Base-by-base conservation (phyloP, 2,329 filamentous ascomycete species). In the Boeremia exigua region DNA sequence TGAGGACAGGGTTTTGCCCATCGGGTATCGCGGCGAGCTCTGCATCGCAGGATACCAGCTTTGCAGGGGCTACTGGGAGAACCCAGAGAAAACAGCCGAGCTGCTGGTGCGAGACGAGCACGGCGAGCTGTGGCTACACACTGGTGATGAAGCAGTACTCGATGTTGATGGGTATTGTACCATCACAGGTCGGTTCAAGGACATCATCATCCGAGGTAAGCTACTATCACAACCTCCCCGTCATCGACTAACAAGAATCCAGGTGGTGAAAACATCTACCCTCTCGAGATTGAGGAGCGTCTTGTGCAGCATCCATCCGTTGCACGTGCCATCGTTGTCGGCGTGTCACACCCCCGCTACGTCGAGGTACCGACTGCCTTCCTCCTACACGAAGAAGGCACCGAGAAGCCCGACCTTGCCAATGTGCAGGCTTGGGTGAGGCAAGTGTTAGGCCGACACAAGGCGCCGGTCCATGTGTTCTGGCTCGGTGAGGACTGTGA, bases 1-100 rank as follows among this genome's bases (percentile, higher is more conserved):
- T 28, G 80, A 86, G 14, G 88, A 88, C 15, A 79, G 82, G 28
- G 81, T 88, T 37, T 82, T 93, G 9, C 88, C 88, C 0, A 75
- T 91, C 12, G 90, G 90, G 19, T 76, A 81, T 30, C 80, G 84
- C 8, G 90, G 90, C 15, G 90, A 94, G 77, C 82, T 94, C 19
- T 92, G 89, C 71, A 90, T 92, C 38, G 84, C 87, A 0, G 91
- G 90, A 0, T 94, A 92, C 72, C 88, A 91, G 73, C 79, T 93
- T 10, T 89, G 88, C 70, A 82, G 78, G 39, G 83, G 83, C 19
- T 86, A 86, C 67, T 82, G 82, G 78, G 77, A 90, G 67, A 92
- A 92, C 74, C 83, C 84, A 37, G 85, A 86, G 67, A 93, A 91
- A 80, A 93, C 89, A 1, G 84, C 82, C 0, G 89, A 93, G 67